Conservation (phyloP, 2,329 filamentous ascomycete genomes). For the Zymoseptoria brevis region DNA sequence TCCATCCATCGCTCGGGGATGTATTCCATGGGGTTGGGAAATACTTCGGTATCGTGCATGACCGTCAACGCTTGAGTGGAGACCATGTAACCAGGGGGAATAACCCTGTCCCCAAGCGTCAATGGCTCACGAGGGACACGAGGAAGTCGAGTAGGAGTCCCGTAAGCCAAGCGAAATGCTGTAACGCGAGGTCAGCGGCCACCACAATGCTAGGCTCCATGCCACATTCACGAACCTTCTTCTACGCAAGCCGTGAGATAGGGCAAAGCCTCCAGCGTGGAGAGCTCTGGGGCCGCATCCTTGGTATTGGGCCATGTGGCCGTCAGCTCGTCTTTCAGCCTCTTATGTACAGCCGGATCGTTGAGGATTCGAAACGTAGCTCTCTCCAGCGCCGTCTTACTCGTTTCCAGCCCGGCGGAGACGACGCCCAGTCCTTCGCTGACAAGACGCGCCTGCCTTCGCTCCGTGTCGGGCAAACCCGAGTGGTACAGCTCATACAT, state of each 20-base stretch:
- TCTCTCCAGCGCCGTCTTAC: not conserved
- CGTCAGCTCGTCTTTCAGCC: not conserved
- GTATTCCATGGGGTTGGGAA: conserved; percentile 29
- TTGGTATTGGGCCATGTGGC: not conserved
- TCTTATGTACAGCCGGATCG: not conserved
- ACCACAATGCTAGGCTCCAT: not conserved
- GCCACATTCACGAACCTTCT: conserved; percentile 12
- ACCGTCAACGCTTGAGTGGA: not conserved
- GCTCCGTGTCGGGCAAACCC: not conserved
- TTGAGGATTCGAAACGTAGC: not conserved
- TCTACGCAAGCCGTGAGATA: conserved; percentile 17
- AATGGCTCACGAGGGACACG: conserved; percentile 15
- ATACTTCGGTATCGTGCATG: conserved; percentile 18
- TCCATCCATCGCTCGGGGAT: conserved; percentile 31
- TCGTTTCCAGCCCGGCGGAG: not conserved
- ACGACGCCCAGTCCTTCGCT: not conserved
- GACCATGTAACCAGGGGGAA: not conserved
- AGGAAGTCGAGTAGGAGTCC: conserved; percentile 15
- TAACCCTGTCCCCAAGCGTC: not conserved
- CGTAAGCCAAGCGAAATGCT: conserved; percentile 16
- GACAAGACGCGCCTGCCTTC: not conserved
- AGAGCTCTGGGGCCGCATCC: not conserved
- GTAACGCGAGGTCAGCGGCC: not conserved
- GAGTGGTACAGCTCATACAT: not conserved
- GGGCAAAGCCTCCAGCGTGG: conserved; percentile 12